Evolutionary conservation across 2,329 filamentous ascomycete genomes (phyloP), one percentile per base, ranked within the genome.

Genomic region (Raffaelea deltoideospora): DNA sequence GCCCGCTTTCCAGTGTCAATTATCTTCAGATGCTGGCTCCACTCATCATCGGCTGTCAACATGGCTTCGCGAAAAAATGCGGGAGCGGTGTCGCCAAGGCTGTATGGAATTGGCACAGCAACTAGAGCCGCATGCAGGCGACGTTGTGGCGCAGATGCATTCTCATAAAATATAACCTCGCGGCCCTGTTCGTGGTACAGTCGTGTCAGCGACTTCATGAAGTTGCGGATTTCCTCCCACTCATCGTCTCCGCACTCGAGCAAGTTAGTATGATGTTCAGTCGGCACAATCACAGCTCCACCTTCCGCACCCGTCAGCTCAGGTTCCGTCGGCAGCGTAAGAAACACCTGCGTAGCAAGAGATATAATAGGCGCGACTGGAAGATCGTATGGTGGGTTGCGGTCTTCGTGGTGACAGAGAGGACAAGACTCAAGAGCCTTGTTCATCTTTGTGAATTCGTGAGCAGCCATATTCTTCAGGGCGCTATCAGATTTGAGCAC

Each of bases 221-320:
- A 98, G 56, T 98, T 98, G 47, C 90, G 81, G 6, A 98, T 79
- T 58, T 98, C 90, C 53, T 98, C 90, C 92, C 92, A 98, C 55
- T 98, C 90, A 52, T 98, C 90, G 51, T 98, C 88, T 56, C 96
- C 88, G 56, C 90, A 98, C 56, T 95, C 88, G n/a, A 98, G 64
- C 0, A 98, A 72, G 54, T 96, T 98, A 19, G 68, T 76, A 36
- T 79, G 78, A 54, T 98, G 90, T 47, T 86, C 74, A 18, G 90
- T 75, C 6, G 90, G 90, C 3, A 87, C 85, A 43, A 98, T 90
- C 39, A 90, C 78, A 7, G 87, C 83, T 34, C 86, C 80, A 32
- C 84, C 84, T 34, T 82, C 69, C 46, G 51, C 46, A n/a, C 53
- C 52, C 1, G 73, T 81, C 31, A 98, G 63, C 52, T 96, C 88